Conservation (phyloP, 2,329 filamentous ascomycete genomes). For the Xenoacremonium recifei region DNA sequence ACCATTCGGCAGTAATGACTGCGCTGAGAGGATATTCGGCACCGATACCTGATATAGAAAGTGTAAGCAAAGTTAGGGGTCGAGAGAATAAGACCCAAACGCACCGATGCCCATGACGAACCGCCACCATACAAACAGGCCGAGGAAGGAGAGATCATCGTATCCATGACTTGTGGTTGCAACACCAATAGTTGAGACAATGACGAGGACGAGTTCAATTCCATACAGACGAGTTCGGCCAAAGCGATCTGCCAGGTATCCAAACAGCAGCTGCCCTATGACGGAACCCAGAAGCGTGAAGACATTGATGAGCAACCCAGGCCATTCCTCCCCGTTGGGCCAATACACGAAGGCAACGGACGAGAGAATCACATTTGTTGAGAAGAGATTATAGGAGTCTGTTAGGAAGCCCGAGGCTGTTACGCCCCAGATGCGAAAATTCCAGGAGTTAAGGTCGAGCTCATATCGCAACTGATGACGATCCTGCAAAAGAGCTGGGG, state of each 20-base stretch:
- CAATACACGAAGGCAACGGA: constrained; percentile 54
- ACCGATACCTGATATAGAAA: constrained; percentile 58
- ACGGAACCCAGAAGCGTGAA: constrained; percentile 53
- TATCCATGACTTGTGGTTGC: constrained; percentile 52
- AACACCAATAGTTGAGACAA: constrained; percentile 56
- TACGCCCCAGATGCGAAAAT: constrained; percentile 53
- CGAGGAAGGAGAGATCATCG: constrained; percentile 48
- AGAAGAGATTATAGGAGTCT: constrained; percentile 54
- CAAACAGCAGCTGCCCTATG: constrained; percentile 51
- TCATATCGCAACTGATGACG: constrained; percentile 52
- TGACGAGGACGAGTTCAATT: constrained; percentile 55
- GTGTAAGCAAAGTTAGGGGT: not conserved
- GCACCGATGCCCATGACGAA: constrained; percentile 54
- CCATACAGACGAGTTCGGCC: constrained; percentile 56
- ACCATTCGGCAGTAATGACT: constrained; percentile 66
- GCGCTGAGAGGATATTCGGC: constrained; percentile 67
- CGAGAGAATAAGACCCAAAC: constrained; percentile 8
- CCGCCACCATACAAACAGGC: constrained; percentile 52
- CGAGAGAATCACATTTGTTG: constrained; percentile 53
- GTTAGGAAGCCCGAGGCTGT: constrained; percentile 55
- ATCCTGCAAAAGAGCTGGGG: constrained; percentile 34
- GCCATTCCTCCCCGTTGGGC: constrained; percentile 43
- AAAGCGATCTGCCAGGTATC: constrained; percentile 52
- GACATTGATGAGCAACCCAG: constrained; percentile 49
- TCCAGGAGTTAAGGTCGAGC: constrained; percentile 54